Percentiles rank a stretch among this genome's conserved stretches.
Conservation (phyloP, 2,329 filamentous ascomycete species). For the Colletotrichum musicola region DNA sequence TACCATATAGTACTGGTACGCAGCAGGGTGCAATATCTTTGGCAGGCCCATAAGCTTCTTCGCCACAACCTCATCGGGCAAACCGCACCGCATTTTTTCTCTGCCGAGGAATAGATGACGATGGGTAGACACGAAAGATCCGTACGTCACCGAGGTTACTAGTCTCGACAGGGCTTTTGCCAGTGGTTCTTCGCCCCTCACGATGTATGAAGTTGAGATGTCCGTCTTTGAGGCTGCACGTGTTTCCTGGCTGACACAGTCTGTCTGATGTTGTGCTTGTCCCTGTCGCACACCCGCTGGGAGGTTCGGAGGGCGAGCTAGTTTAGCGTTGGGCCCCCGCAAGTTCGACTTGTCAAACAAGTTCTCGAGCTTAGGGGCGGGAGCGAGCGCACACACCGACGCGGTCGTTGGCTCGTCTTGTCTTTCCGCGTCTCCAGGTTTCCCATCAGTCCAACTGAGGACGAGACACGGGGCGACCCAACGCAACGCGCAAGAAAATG, state of each 20-base stretch:
- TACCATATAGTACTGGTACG: too few relatives aligned
- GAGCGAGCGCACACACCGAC: slow-evolving; percentile 12
- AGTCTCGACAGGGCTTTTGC: not conserved
- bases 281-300: slow-evolving; percentile 28
- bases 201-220: slow-evolving; percentile 1
- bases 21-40: too few relatives aligned
- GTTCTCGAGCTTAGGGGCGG: slow-evolving; percentile 24
- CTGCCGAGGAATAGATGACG: too few relatives aligned
- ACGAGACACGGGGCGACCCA: not conserved
- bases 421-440: slow-evolving; percentile 15
- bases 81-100: too few relatives aligned
- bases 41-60: too few relatives aligned
- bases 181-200: slow-evolving; percentile 1
- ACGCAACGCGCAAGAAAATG: slow-evolving; percentile 2
- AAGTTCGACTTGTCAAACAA: slow-evolving; percentile 39
- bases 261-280: slow-evolving; percentile 37
- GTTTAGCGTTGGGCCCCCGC: slow-evolving; percentile 38
- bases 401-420: slow-evolving; percentile 16
- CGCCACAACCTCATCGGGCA: too few relatives aligned
- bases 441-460: slow-evolving; percentile 3
- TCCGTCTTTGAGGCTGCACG: slow-evolving; percentile 9
- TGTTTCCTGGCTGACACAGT: slow-evolving; percentile 21
- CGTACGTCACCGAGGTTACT: not conserved
- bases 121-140: too few relatives aligned
- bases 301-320: slow-evolving; percentile 11